These are phyloP conservation scores for Pugionium dolabratum DNA, from an alignment of 345 rosid genomes.

Conservation along the genomic window DNA sequence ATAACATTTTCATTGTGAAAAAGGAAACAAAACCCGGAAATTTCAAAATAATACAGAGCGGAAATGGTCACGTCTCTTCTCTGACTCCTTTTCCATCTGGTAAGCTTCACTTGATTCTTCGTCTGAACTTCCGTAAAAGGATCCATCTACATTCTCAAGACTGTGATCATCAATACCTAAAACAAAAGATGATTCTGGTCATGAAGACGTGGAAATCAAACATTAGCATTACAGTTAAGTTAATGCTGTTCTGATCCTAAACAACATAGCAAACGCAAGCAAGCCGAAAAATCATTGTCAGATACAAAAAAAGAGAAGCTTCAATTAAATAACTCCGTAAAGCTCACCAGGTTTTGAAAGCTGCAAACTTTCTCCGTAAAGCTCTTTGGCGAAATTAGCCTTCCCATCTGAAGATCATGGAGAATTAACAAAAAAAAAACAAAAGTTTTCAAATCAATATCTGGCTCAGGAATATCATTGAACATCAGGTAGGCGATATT, in stretches of 20 bases:
- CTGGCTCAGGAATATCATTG: slow-evolving; percentile 1
- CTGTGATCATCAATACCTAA: slow-evolving; percentile 40
- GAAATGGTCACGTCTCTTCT: slow-evolving; percentile 47
- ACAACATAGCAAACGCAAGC: background rate
- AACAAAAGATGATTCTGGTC: background rate
- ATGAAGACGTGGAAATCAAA: background rate
- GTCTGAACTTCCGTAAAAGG: slow-evolving; percentile 49
- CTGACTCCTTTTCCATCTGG: slow-evolving; percentile 52
- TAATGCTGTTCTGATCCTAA: background rate
- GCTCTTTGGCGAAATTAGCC: slow-evolving; percentile 49
- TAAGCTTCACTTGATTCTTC: slow-evolving; percentile 46
- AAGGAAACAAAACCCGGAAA: background rate
- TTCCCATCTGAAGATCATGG: slow-evolving; percentile 42
- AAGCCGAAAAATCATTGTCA: background rate
- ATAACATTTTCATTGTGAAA: background rate
- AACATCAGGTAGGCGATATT: background rate
- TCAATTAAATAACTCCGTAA: slow-evolving; percentile 9
- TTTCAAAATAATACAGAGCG: slow-evolving; percentile 45
- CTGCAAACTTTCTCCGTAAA: slow-evolving; percentile 52
- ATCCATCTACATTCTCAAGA: slow-evolving; percentile 43
- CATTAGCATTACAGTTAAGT: background rate
- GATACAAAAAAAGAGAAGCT: background rate
- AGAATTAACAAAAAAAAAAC: background rate
- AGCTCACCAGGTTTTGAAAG: slow-evolving; percentile 38
- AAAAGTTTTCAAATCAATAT: background rate